Percentiles rank a stretch among this genome's conserved stretches.
Conservation (phyloP, 805 yeast genomes). For the Suhomyces kilbournensis region DNA sequence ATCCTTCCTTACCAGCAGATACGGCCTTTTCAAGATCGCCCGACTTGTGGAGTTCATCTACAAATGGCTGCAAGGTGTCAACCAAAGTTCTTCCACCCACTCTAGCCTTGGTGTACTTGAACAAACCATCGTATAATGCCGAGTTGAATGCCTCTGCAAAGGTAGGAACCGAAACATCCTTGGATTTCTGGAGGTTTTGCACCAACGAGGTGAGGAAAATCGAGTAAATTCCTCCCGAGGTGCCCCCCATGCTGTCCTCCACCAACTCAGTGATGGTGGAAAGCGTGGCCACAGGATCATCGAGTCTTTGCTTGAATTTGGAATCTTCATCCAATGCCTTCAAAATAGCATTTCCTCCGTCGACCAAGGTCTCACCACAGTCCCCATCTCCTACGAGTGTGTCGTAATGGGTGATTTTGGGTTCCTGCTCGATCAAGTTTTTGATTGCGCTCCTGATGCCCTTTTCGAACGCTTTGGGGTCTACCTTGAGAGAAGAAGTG, state of each 20-base stretch:
- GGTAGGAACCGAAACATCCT: slow-evolving; percentile 29
- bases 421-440: slow-evolving; percentile 48
- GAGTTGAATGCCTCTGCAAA: slow-evolving; percentile 49
- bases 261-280: slow-evolving; percentile 77
- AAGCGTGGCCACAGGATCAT: slow-evolving; percentile 56
- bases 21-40: slow-evolving; percentile 59
- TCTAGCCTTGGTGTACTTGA: slow-evolving; percentile 85
- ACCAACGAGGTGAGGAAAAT: slow-evolving; percentile 80
- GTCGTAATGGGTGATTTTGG: slow-evolving; percentile 79
- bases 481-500: slow-evolving; percentile 28
- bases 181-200: slow-evolving; percentile 35
- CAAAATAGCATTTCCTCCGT: slow-evolving; percentile 74
- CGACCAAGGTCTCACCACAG: slow-evolving; percentile 87
- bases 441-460: slow-evolving; percentile 46
- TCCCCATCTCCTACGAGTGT: slow-evolving; percentile 96
- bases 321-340: slow-evolving; percentile 43
- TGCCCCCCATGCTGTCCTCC: slow-evolving; percentile 95
- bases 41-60: slow-evolving; percentile 52
- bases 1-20: slow-evolving; percentile 69
- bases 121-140: slow-evolving; percentile 68
- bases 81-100: slow-evolving; percentile 85
- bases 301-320: slow-evolving; percentile 23
- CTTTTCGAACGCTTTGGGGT: slow-evolving; percentile 45
- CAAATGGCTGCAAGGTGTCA: slow-evolving; percentile 87
- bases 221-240: slow-evolving; percentile 91